Evolutionary conservation across 495 filamentous ascomycete species (phyloP).

Genomic region (Penicillium herquei): DNA sequence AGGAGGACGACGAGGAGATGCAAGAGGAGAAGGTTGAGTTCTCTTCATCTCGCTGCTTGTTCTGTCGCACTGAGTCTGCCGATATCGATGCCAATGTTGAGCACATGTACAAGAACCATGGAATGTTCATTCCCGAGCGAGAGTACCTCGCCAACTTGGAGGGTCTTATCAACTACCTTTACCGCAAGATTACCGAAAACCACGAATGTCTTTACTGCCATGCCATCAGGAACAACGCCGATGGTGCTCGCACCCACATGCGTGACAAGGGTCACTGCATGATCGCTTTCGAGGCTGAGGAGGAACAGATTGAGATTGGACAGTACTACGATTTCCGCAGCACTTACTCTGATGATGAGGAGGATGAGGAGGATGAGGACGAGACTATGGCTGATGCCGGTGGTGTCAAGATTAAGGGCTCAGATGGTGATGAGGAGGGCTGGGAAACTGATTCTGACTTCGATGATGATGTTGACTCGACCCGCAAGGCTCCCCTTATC

Average conservation of each 20-base stretch:
- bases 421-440: conserved; percentile 57
- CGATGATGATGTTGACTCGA: conserved; percentile 41
- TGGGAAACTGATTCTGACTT: conserved; percentile 96
- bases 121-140: conserved; percentile 93
- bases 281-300: conserved; percentile 86
- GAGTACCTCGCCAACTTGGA: conserved; percentile 76
- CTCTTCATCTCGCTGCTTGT: conserved; percentile 72
- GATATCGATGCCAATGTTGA: conserved; percentile 68
- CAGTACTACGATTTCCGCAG: conserved; percentile 96
- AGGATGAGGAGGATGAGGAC: conserved; percentile 51
- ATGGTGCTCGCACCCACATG: conserved; percentile 91
- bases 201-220: conserved; percentile 85
- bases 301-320: conserved; percentile 92
- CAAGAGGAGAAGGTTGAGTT: conserved; percentile 25
- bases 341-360: conserved; percentile 85
- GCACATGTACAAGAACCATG: conserved; percentile 91
- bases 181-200: conserved; percentile 70
- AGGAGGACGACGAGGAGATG: conserved; percentile 32
- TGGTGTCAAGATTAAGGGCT: conserved; percentile 38
- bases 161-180: conserved; percentile 73
- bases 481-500: conserved; percentile 57
- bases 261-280: conserved; percentile 93
- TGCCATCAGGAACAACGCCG: conserved; percentile 67
- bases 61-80: conserved; percentile 81
- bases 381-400: conserved; percentile 33